Base-by-base conservation (phyloP, 2,329 filamentous ascomycete species). In the Orbilia blumenaviensis region DNA sequence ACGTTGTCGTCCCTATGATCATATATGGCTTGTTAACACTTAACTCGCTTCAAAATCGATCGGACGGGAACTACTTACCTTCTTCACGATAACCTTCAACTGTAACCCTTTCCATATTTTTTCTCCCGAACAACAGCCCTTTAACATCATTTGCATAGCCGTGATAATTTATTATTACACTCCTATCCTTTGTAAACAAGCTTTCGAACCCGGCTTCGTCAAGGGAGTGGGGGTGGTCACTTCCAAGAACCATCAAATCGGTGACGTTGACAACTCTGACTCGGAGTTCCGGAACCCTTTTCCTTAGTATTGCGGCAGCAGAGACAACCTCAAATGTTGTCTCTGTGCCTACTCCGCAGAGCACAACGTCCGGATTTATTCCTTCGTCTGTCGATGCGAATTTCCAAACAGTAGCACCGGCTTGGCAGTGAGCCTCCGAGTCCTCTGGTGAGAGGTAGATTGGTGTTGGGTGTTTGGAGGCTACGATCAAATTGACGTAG, bases 401-500 rank as follows among this genome's bases (percentile, higher is more conserved):
- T 60, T 86, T 84, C 86, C 87, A 91, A 56, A 89, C 82, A 0
- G 86, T 86, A 1, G 88, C 88, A 1, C 89, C 88, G 10, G 85
- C 85, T 41, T 84, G 84, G 79, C 88, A 90, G 81, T 90, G 89
- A 32, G 83, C 84, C 12, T 87, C 87, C 46, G 89, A 89, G 81
- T 90, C 87, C n/a, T 86, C 84, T 0, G 86, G 81, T 0, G 84
- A 86, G 1, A 91, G 84, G 79, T 88, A 91, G 7, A 89, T 87
- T 0, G 87, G 85, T 0, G 88, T 88, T 0, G 88, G 88, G 80
- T 91, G 89, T 81, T 91, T 91, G 14, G 88, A 88, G 18, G 88
- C 89, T 44, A 91, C 88, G 84, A 91, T 88, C 2, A 91, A 84
- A 80, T 91, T 91, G 76, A 90, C 85, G 77, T 90, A 89, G 81